phyloP scores from a whole-genome alignment of 2,329 filamentous ascomycete species.

The Colletotrichum salicis region DNA sequence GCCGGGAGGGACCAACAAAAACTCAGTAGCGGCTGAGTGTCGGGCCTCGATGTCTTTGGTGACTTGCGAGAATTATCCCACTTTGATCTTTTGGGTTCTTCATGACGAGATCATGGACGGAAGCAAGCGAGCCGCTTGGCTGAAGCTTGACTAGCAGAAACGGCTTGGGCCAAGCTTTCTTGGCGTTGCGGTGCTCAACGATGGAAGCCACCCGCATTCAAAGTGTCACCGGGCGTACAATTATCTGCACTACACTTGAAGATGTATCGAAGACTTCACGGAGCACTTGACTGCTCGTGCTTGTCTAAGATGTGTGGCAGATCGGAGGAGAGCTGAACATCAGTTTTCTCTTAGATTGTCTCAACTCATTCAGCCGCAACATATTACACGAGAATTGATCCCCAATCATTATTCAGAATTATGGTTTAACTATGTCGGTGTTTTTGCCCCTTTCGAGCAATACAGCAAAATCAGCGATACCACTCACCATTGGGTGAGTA shows the following conservation, averaged over 20 bases:
- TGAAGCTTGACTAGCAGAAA: constrained; percentile 22
- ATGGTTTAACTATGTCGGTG: neutral
- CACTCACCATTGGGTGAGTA: neutral
- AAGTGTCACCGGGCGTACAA: neutral
- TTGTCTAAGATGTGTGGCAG: no score
- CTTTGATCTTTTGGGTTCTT: neutral
- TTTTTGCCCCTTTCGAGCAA: neutral
- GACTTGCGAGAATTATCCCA: neutral
- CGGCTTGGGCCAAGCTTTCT: constrained; percentile 16
- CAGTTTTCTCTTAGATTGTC: neutral
- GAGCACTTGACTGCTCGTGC: neutral
- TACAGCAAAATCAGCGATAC: neutral
- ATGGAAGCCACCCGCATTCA: neutral
- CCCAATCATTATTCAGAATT: neutral
- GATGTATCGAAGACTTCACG: neutral
- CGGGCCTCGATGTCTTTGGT: neutral
- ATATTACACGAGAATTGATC: neutral
- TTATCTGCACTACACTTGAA: neutral
- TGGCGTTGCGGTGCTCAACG: neutral
- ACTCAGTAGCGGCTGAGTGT: neutral
- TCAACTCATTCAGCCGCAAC: neutral
- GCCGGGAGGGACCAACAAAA: neutral
- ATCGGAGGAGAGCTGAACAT: neutral
- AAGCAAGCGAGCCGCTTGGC: constrained; percentile 21
- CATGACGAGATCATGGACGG: neutral